Evolutionary conservation across 2,329 filamentous ascomycete species (phyloP).

Genomic region (Beauveria pseudobassiana): DNA sequence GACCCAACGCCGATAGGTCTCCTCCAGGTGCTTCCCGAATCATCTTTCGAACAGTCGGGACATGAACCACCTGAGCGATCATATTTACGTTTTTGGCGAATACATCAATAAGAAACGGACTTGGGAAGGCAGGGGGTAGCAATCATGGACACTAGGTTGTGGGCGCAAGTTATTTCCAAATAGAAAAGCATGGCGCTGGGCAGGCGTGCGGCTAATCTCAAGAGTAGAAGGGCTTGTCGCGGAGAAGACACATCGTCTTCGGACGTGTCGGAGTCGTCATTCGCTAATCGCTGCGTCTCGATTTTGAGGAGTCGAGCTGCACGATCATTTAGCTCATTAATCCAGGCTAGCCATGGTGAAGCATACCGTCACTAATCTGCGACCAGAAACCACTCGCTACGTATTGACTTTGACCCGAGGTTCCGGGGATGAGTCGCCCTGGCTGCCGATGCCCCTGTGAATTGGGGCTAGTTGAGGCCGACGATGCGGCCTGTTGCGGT

Average conservation of each 20-base stretch:
- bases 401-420: slow-evolving; percentile 33
- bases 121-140: slow-evolving; percentile 47
- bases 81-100: slow-evolving; percentile 46
- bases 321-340: not conserved
- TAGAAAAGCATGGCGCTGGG: slow-evolving; percentile 43
- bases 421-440: slow-evolving; percentile 10
- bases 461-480: not conserved
- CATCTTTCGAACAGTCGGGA: slow-evolving; percentile 34
- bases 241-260: slow-evolving; percentile 27
- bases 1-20: slow-evolving; percentile 25
- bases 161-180: slow-evolving; percentile 37
- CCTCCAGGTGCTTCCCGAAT: slow-evolving; percentile 27
- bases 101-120: slow-evolving; percentile 43
- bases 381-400: slow-evolving; percentile 49
- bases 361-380: slow-evolving; percentile 44
- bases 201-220: slow-evolving; percentile 34
- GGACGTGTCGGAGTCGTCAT: slow-evolving; percentile 29
- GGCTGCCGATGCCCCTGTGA: slow-evolving; percentile 16
- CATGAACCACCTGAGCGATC: slow-evolving; percentile 35
- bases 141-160: slow-evolving; percentile 27
- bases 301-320: slow-evolving; percentile 39
- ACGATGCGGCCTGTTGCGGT: slow-evolving; percentile 21
- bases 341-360: not conserved
- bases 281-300: slow-evolving; percentile 27
- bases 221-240: slow-evolving; percentile 24